Conservation (phyloP, 2,329 filamentous ascomycete species). For the Rhynchosporium secalis region DNA sequence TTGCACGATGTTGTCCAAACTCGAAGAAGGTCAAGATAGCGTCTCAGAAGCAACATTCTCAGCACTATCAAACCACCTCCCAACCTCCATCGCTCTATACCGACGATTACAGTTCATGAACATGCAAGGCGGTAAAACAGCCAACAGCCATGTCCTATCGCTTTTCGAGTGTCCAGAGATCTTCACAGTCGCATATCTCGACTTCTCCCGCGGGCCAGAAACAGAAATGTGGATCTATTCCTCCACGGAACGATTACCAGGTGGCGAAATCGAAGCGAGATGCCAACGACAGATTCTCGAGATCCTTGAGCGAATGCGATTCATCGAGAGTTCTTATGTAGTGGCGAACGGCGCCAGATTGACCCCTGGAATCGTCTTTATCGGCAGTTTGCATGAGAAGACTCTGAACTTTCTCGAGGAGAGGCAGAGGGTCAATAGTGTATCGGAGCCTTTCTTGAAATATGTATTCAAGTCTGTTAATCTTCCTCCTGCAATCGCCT, state of each 20-base stretch:
- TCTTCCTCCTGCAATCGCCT: slow-evolving; percentile 43
- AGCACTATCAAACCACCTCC: slow-evolving; percentile 51
- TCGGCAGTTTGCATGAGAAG: slow-evolving; percentile 47
- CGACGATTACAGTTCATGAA: slow-evolving; percentile 62
- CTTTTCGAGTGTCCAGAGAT: slow-evolving; percentile 42
- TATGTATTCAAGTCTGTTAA: slow-evolving; percentile 55
- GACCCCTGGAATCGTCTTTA: slow-evolving; percentile 43
- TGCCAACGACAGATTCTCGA: slow-evolving; percentile 42
- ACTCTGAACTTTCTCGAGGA: slow-evolving; percentile 39
- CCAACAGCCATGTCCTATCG: slow-evolving; percentile 46
- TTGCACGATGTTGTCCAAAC: not conserved
- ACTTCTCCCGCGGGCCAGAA: slow-evolving; percentile 60
- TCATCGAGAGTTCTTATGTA: slow-evolving; percentile 32
- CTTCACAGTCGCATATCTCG: slow-evolving; percentile 57
- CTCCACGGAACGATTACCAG: slow-evolving; percentile 42
- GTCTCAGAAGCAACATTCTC: not conserved
- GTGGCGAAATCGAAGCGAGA: slow-evolving; percentile 6
- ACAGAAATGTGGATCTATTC: slow-evolving; percentile 66
- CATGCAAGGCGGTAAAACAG: slow-evolving; percentile 45
- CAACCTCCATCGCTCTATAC: slow-evolving; percentile 59
- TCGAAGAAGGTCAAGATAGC: not conserved
- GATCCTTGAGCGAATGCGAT: slow-evolving; percentile 38
- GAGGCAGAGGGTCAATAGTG: slow-evolving; percentile 34
- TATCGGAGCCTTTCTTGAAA: slow-evolving; percentile 47
- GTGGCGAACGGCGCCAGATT: slow-evolving; percentile 24